phyloP scores from a whole-genome alignment of 1,284 basidiomycete genomes.

The Ustilago lituana region DNA sequence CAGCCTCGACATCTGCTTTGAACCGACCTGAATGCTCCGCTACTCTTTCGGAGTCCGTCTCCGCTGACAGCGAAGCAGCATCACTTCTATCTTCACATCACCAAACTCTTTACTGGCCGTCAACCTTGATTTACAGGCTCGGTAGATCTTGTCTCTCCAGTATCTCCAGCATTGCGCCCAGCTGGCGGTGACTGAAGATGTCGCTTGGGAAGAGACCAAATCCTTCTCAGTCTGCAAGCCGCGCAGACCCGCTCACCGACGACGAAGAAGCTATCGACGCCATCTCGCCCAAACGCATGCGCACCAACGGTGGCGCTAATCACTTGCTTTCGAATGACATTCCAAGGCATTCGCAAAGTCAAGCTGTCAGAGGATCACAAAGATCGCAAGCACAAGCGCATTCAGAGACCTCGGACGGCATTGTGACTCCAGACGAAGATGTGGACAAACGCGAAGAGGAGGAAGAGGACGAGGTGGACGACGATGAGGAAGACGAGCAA shows the following conservation, averaged over 20 bases:
- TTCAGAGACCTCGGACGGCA: slow-evolving; percentile 71
- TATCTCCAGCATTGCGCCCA: not conserved
- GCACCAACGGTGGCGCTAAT: slow-evolving; percentile 6
- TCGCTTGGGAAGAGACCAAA: slow-evolving; percentile 26
- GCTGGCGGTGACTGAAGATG: slow-evolving; percentile 5
- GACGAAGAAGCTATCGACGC: slow-evolving; percentile 30
- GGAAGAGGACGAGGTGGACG: slow-evolving; percentile 10
- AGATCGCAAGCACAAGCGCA: slow-evolving; percentile 4
- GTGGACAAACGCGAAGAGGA: slow-evolving; percentile 19
- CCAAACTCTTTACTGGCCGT: not conserved
- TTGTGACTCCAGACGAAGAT: slow-evolving; percentile 68
- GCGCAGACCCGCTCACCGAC: slow-evolving; percentile 15
- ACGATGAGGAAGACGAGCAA: slow-evolving; percentile 28
- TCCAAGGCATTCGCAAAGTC: slow-evolving; percentile 4
- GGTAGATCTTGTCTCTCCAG: too few relatives aligned
- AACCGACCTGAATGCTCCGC: too few relatives aligned
- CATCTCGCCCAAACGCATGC: slow-evolving; percentile 30
- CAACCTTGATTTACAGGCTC: too few relatives aligned
- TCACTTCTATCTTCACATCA: not conserved
- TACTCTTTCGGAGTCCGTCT: too few relatives aligned
- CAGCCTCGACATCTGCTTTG: too few relatives aligned
- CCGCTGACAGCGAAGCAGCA: too few relatives aligned
- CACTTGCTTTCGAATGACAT: slow-evolving; percentile 3
- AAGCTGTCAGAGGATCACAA: not conserved
- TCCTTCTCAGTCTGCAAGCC: slow-evolving; percentile 5